A percentile compares a stretch with the other conserved stretches of the same genome.
phyloP scores from a whole-genome alignment of 345 rosid genomes.

The Gossypium longicalyx region DNA sequence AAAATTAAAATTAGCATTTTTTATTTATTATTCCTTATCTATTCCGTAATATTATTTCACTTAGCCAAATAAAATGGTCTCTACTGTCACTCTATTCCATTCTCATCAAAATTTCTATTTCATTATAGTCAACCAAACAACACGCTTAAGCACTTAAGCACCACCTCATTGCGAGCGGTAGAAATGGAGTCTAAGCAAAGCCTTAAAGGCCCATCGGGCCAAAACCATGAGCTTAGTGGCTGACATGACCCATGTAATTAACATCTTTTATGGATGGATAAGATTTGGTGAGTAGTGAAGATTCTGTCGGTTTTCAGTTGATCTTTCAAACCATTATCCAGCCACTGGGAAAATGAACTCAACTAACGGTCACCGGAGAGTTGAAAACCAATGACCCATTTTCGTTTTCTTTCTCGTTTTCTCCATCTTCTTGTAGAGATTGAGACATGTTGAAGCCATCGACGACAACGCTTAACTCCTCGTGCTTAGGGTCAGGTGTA shows the following conservation, averaged over 20 bases:
- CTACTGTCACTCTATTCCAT: too few relatives aligned
- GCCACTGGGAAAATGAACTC: neutral
- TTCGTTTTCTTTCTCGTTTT: neutral
- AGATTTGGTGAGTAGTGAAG: neutral
- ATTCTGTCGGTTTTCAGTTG: neutral
- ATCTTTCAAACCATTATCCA: neutral
- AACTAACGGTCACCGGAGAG: neutral
- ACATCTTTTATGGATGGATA: neutral
- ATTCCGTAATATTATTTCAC: too few relatives aligned
- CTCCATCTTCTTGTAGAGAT: neutral
- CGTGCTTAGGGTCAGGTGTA: neutral
- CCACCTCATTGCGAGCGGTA: too few relatives aligned
- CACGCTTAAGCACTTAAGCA: too few relatives aligned
- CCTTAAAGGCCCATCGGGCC: neutral
- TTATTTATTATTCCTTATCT: too few relatives aligned
- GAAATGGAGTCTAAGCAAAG: too few relatives aligned
- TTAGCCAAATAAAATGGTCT: too few relatives aligned
- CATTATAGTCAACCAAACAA: too few relatives aligned
- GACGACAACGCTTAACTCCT: neutral
- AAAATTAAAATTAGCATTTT: neutral
- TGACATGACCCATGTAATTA: neutral
- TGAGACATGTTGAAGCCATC: conserved; percentile 13
- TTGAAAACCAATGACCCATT: neutral
- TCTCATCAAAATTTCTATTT: too few relatives aligned
- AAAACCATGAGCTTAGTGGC: conserved; percentile 5